Percentiles rank a stretch among this genome's conserved stretches.
Evolutionary conservation across 192 early-diverging fungal species (phyloP).

Genomic region (Backusella parvicylindrica): DNA sequence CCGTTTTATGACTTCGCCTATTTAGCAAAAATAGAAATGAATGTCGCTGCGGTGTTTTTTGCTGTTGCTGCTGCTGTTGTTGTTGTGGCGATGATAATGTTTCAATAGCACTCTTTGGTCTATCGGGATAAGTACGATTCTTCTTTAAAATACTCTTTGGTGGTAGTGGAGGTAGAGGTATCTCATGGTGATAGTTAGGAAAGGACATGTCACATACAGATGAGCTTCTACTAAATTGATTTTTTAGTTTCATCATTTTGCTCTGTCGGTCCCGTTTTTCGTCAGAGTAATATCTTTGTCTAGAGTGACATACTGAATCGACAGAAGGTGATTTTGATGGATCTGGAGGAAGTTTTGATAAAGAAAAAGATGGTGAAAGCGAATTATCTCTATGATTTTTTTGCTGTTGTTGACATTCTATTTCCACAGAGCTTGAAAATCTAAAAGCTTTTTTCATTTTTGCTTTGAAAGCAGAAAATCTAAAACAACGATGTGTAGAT

Average conservation of each 20-base stretch:
- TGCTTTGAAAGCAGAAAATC: neutral
- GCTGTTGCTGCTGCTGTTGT: neutral
- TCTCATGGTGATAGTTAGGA: neutral
- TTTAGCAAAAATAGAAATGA: neutral
- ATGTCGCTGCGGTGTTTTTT: neutral
- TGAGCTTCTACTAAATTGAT: neutral
- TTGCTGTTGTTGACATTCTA: neutral
- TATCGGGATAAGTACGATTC: neutral
- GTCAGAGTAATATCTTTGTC: neutral
- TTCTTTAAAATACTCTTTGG: neutral
- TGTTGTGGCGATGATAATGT: neutral
- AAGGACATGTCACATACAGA: neutral
- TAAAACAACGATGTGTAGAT: neutral
- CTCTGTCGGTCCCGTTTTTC: neutral
- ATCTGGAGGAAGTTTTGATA: neutral
- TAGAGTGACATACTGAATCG: neutral
- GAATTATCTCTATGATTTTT: neutral
- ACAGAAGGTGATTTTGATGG: neutral
- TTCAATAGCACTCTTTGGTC: neutral
- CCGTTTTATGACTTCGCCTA: neutral
- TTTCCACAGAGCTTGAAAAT: neutral
- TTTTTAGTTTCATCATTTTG: neutral
- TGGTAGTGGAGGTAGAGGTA: neutral
- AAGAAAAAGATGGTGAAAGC: neutral
- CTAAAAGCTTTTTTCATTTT: constrained; percentile 4